Percentiles rank a stretch among this genome's conserved stretches.
Conservation (phyloP, 768 basidiomycete species). For the Agaricus blazei region DNA sequence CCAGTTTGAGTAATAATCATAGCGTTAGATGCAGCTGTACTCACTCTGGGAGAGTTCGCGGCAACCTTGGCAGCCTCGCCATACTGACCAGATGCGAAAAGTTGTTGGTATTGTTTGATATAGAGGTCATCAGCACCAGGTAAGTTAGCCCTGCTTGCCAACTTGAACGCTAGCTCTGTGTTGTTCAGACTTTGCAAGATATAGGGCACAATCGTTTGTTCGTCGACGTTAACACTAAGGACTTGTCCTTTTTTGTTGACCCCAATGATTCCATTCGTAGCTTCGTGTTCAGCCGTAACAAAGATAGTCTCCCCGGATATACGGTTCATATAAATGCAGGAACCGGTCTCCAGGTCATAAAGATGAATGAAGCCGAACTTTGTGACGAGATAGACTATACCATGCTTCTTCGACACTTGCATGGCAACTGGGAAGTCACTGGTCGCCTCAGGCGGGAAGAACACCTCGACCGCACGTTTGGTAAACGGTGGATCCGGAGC, state of each 20-base stretch:
- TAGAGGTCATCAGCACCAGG: constrained; percentile 98
- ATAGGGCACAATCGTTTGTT: constrained; percentile 93
- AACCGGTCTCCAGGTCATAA: constrained; percentile 95
- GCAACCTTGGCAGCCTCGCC: constrained; percentile 96
- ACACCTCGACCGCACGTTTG: constrained; percentile 98
- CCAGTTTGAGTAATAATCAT: constrained; percentile 6
- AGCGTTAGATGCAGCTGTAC: constrained; percentile 14
- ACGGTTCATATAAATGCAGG: constrained; percentile 99
- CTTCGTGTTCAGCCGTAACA: constrained; percentile 95
- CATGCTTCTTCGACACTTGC: constrained; percentile 97
- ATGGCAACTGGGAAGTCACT: constrained; percentile 99
- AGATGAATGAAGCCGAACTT: constrained; percentile 99
- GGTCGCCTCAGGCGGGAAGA: constrained; percentile 96
- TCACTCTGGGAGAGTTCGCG: constrained; percentile 89
- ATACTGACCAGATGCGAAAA: constrained; percentile 86
- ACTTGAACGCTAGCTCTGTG: constrained; percentile 95
- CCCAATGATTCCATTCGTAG: constrained; percentile 92
- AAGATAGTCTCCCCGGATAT: constrained; percentile 99
- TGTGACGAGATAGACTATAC: constrained; percentile 94
- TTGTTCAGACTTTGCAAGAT: constrained; percentile 92
- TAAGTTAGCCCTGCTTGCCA: constrained; percentile 92
- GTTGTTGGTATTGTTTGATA: constrained; percentile 86
- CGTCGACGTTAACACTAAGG: constrained; percentile 93
- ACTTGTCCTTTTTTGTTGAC: constrained; percentile 99
- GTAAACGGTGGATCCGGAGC: constrained; percentile 88